These are phyloP conservation scores for Phalaenopsis equestris DNA, from an alignment of 106 monocot species.

Conservation along the genomic window DNA sequence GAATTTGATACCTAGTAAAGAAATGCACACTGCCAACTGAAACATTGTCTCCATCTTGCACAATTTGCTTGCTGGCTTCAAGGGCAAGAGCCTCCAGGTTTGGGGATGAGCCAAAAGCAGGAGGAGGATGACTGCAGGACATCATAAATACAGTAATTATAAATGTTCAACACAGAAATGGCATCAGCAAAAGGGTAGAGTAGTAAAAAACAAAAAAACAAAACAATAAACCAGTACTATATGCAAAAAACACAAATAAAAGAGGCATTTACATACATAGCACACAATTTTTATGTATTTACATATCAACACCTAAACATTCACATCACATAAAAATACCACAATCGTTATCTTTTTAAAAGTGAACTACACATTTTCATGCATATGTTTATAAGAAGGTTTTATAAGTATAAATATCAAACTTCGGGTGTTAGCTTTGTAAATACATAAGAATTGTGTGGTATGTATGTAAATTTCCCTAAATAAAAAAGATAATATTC, in stretches of 20 bases:
- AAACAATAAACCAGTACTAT: constrained; percentile 3
- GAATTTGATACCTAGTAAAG: constrained; percentile 21
- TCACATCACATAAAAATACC: too few species aligned
- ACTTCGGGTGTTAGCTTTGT: too few species aligned
- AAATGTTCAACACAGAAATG: neutral
- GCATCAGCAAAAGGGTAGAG: too few species aligned
- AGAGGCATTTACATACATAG: too few species aligned
- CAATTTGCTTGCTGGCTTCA: constrained; percentile 39
- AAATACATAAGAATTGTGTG: too few species aligned
- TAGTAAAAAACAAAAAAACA: neutral
- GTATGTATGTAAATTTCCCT: too few species aligned
- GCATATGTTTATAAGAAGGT: too few species aligned
- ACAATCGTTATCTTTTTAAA: too few species aligned
- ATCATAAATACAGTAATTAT: neutral
- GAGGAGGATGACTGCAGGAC: constrained; percentile 52
- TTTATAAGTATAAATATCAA: too few species aligned
- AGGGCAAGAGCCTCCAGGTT: constrained; percentile 71
- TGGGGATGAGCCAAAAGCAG: constrained; percentile 77
- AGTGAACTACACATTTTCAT: too few species aligned
- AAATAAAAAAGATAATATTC: neutral
- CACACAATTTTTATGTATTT: too few species aligned
- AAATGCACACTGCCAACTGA: constrained; percentile 9
- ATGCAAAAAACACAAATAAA: neutral
- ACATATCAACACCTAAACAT: too few species aligned
- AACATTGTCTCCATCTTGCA: constrained; percentile 32